Base-by-base conservation (phyloP, 345 rosid species). In the Noccaea caerulescens region DNA sequence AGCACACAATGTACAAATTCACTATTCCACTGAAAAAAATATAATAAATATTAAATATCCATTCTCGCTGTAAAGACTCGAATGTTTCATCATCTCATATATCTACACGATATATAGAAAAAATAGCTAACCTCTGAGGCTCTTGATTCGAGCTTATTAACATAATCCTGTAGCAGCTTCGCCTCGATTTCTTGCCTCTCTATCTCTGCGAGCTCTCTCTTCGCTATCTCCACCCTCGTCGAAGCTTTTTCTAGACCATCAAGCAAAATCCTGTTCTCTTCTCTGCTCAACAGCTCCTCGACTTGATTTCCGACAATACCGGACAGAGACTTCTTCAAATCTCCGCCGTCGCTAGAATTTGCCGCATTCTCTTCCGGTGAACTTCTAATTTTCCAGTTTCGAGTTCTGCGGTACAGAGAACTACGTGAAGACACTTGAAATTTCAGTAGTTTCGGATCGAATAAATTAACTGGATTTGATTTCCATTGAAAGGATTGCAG, bases 171-270 rank as follows among this genome's bases (percentile, higher is more conserved):
- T 63, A 81, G 16, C 72, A 70, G 70, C 52, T 72, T 76, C 34
- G 91, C 87, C 72, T 90, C 92, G 52, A 82, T 64, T 44, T 87
- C 88, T 78, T 85, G 91, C 58, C 83, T 82, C 83, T 86, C 86
- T 58, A 93, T 90, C 82, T 90, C 94, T 6, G 79, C 85, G 32
- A 93, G 89, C 65, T 84, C 84, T 70, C 72, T 74, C 82, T 75
- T 85, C 20, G 98, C 98, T 60, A 57, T 73, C 37, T 93, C 94
- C 36, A 93, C 97, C 53, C 97, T 85, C 76, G 52, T 46, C 11
- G 94, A 85, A 12, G 97, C 97, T 65, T 73, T 81, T 60, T 85
- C 91, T 72, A 91, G 76, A 63, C 88, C 98, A 63, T 87, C 92
- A 42, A 91, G 85, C 83, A 93, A 77, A 2, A 0, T 82, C 69